Evolutionary conservation across 225 moss, liverwort and hornwort species (phyloP).

Genomic region (Lunularia cruciata): DNA sequence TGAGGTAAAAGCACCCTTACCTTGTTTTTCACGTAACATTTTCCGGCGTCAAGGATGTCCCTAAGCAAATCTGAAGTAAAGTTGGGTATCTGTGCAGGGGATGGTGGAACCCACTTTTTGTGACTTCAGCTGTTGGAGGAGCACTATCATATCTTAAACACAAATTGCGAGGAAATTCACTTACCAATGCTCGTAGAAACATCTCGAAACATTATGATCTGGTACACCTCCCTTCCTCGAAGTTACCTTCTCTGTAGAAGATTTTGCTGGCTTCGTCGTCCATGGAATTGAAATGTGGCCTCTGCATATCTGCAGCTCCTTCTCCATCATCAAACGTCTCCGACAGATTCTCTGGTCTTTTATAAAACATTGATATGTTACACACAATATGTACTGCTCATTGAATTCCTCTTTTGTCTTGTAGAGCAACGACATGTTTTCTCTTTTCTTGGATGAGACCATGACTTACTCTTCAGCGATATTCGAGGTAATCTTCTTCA

Average conservation of each 20-base stretch:
- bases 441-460: conserved; percentile 72
- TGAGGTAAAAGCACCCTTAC: conserved; percentile 8
- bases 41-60: not conserved
- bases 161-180: conserved; percentile 61
- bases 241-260: too few relatives aligned
- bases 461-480: conserved; percentile 97
- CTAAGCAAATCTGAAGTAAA: not conserved
- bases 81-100: conserved; percentile 34
- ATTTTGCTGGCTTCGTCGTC: too few relatives aligned
- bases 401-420: not conserved
- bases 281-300: too few relatives aligned
- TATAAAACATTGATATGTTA: too few relatives aligned
- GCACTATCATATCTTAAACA: conserved; percentile 73
- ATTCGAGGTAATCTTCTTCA: conserved; percentile 54
- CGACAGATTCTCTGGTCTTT: too few relatives aligned
- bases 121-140: conserved; percentile 58
- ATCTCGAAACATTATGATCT: conserved; percentile 88
- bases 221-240: conserved; percentile 29
- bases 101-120: conserved; percentile 64
- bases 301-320: too few relatives aligned
- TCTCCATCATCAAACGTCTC: too few relatives aligned
- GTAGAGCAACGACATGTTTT: conserved; percentile 80
- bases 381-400: too few relatives aligned
- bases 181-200: conserved; percentile 82
- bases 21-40: not conserved